Base-by-base conservation (phyloP, 306 rosid genomes). In the Castanopsis chinensis region DNA sequence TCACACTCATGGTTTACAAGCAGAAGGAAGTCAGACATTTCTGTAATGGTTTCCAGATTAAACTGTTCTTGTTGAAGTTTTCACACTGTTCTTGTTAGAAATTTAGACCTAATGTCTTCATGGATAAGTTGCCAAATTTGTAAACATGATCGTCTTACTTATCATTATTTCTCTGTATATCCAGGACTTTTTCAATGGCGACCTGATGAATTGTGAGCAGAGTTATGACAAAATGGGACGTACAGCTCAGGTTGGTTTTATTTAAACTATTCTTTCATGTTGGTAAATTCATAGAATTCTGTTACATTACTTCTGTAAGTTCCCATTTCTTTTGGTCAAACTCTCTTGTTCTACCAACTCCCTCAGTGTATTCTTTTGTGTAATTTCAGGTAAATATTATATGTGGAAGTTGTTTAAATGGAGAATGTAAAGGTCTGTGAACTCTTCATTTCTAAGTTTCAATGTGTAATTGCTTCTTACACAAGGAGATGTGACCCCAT, bases 151-250 rank as follows among this genome's bases (percentile, higher is more conserved):
- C 25, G 32, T 25, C 17, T 19, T 73, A 68, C 43, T 69, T 54
- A 37, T 69, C 65, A 52, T 71, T 41, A 55, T 83, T 80, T 84
- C 77, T 79, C 32, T 9, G 49, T 19, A 49, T 77, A 54, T 80
- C 76, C 83, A 95, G 99, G 93, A 87, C 49, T 95, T 84, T 76
- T 91, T 89, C 83, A 86, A 87, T 67, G 99, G 98, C 27, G 99
- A 95, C 87, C 91, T 95, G 75, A 59, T 32, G 71, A 83, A 89
- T 61, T 93, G 99, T 14, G 99, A 95, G 84, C 67, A 65, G 27
- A 93, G 93, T 84, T 88, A 80, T 82, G 99, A 95, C 82, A 86
- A 92, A 89, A 54, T 87, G 93, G 98, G 99, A 74, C 89, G 98
- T 73, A 91, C 99, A 60, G 91, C 99, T 19, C 92, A 91, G 99